Evolutionary conservation across 495 filamentous ascomycete genomes (phyloP).

Genomic region (Penicillium tannophilum): DNA sequence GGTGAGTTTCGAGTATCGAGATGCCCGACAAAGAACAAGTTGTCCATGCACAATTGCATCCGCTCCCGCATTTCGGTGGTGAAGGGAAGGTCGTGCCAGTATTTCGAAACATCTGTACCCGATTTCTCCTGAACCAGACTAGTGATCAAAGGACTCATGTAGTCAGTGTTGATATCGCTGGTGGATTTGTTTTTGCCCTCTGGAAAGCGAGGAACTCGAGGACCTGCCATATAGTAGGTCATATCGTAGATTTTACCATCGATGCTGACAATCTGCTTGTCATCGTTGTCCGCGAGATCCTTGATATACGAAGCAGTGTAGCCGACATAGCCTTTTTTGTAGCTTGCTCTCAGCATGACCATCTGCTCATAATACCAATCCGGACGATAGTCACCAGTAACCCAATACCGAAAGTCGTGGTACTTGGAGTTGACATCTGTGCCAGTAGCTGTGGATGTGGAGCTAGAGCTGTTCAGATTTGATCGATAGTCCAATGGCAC

Average conservation of each 20-base stretch:
- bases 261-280: conserved; percentile 73
- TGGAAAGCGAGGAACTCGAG: conserved; percentile 61
- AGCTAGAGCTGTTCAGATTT: conserved; percentile 68
- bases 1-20: conserved; percentile 89
- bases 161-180: conserved; percentile 63
- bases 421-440: conserved; percentile 73
- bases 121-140: conserved; percentile 74
- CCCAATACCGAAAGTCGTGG: conserved; percentile 90
- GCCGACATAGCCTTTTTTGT: conserved; percentile 86
- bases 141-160: conserved; percentile 78
- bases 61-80: conserved; percentile 51
- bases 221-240: conserved; percentile 79
- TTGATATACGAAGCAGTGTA: conserved; percentile 78
- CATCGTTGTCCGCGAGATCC: conserved; percentile 62
- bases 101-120: conserved; percentile 79
- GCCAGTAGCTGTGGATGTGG: conserved; percentile 60
- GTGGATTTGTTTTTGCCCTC: conserved; percentile 49
- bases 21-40: conserved; percentile 92
- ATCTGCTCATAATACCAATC: conserved; percentile 93
- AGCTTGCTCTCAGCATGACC: conserved; percentile 70
- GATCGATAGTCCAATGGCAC: conserved; percentile 81
- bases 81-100: conserved; percentile 72
- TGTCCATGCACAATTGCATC: conserved; percentile 88
- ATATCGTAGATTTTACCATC: conserved; percentile 86
- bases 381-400: conserved; percentile 61